A percentile compares a stretch with the other conserved stretches of the same genome.
These are phyloP conservation scores for Raffaelea arxii DNA, from an alignment of 2,329 filamentous ascomycete genomes.

Conservation along the genomic window DNA sequence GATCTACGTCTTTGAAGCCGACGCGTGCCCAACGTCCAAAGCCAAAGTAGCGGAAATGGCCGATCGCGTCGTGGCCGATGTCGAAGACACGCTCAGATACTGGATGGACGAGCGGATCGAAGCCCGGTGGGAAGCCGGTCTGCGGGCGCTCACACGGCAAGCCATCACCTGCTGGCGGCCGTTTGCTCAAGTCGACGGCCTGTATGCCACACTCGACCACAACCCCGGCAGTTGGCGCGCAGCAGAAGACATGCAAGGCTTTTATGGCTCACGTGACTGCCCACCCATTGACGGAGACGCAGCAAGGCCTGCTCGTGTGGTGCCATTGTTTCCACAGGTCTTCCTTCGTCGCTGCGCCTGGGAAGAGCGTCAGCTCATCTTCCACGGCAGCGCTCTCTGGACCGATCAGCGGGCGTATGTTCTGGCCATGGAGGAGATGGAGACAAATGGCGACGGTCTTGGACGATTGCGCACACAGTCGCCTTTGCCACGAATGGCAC, in stretches of 20 bases:
- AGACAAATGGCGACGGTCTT: no score
- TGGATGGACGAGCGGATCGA: background rate
- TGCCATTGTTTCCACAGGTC: conserved; percentile 1
- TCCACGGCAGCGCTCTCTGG: background rate
- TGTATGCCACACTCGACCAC: background rate
- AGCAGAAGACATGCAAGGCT: background rate
- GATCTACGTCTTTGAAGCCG: background rate
- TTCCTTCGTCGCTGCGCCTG: no score
- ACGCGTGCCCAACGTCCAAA: background rate
- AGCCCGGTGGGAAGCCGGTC: no score
- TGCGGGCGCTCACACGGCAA: background rate
- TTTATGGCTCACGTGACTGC: background rate
- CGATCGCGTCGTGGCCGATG: background rate
- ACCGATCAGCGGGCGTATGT: background rate
- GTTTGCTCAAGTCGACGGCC: background rate
- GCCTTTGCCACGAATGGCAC: no score
- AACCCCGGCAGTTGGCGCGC: background rate
- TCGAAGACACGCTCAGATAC: background rate
- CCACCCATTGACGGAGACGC: no score
- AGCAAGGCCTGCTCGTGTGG: background rate
- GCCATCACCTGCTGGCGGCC: background rate
- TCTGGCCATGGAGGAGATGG: background rate
- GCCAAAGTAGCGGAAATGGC: background rate
- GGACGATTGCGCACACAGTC: no score
- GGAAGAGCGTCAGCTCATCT: background rate